These are phyloP conservation scores for Volvox carteri DNA, from an alignment of 163 green algal genomes.

Conservation along the genomic window DNA sequence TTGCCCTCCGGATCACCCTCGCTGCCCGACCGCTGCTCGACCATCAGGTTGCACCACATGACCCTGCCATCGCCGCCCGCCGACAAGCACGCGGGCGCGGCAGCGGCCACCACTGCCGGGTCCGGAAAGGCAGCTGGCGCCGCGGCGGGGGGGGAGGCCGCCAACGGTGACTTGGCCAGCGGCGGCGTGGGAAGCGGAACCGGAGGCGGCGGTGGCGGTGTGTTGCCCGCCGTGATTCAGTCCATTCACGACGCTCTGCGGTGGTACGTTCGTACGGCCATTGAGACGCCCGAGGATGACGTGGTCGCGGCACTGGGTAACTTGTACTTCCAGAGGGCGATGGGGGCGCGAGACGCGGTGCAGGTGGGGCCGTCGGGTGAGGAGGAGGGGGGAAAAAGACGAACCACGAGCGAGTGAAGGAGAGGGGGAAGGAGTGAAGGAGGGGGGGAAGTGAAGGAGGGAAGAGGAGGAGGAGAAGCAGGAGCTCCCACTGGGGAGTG, in stretches of 20 bases:
- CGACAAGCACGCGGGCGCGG: neutral
- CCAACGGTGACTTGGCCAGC: neutral
- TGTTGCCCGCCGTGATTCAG: neutral
- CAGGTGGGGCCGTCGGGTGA: slow-evolving; percentile 1
- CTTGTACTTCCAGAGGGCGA: slow-evolving; percentile 61
- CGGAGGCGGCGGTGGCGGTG: slow-evolving; percentile 21
- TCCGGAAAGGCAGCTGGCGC: neutral
- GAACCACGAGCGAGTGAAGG: no score
- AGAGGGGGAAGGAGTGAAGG: no score
- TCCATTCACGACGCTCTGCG: slow-evolving; percentile 35
- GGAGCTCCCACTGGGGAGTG: no score
- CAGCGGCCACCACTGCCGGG: neutral
- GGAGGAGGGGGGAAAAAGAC: neutral
- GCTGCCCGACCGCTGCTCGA: no score
- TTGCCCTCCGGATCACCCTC: no score
- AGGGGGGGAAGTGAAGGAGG: no score
- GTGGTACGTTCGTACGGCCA: slow-evolving; percentile 48
- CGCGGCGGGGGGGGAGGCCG: no score
- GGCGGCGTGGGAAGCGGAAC: slow-evolving; percentile 44
- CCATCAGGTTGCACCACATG: slow-evolving; percentile 27
- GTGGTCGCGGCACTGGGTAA: slow-evolving; percentile 65
- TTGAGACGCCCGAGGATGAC: slow-evolving; percentile 69
- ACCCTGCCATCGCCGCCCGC: slow-evolving; percentile 1
- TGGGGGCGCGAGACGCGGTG: slow-evolving; percentile 52
- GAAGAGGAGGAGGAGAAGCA: no score